These are phyloP conservation scores for Gnetum montanum DNA, from an alignment of 75 land plant genomes.

Conservation along the genomic window DNA sequence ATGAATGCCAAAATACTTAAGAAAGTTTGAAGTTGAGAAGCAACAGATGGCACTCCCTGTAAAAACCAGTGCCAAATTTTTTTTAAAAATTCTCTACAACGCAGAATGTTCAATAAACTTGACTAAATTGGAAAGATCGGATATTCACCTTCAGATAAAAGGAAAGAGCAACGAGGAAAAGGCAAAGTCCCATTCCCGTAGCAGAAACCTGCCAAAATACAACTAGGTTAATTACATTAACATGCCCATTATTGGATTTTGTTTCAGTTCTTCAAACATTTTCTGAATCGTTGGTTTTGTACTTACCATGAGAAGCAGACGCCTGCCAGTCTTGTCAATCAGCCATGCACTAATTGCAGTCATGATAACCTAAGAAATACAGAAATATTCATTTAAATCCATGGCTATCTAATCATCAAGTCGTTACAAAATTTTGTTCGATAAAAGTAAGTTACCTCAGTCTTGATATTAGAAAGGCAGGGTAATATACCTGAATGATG, in stretches of 20 bases:
- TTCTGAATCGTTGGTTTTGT: neutral
- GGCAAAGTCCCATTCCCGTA: constrained; percentile 53
- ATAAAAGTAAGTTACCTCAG: neutral
- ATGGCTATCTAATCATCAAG: neutral
- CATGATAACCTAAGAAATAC: neutral
- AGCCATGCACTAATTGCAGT: neutral
- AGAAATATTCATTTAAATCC: too few species aligned
- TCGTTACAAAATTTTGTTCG: neutral
- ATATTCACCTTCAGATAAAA: constrained; percentile 65
- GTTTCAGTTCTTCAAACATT: constrained; percentile 16
- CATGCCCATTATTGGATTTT: neutral
- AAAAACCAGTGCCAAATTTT: neutral
- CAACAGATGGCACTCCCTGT: neutral
- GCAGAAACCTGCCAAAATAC: constrained; percentile 54
- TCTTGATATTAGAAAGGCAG: neutral
- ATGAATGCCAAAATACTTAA: neutral
- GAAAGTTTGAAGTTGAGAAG: neutral
- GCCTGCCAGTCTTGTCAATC: neutral
- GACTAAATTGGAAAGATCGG: too few species aligned
- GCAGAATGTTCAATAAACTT: too few species aligned
- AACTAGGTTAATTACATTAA: neutral
- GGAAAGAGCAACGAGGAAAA: constrained; percentile 58
- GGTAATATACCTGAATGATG: neutral
- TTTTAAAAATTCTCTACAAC: too few species aligned
- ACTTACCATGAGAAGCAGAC: neutral